Percentiles rank a stretch among this genome's conserved stretches.
phyloP scores from a whole-genome alignment of 73 alveolate species.

The Tetrahymena borealis region DNA sequence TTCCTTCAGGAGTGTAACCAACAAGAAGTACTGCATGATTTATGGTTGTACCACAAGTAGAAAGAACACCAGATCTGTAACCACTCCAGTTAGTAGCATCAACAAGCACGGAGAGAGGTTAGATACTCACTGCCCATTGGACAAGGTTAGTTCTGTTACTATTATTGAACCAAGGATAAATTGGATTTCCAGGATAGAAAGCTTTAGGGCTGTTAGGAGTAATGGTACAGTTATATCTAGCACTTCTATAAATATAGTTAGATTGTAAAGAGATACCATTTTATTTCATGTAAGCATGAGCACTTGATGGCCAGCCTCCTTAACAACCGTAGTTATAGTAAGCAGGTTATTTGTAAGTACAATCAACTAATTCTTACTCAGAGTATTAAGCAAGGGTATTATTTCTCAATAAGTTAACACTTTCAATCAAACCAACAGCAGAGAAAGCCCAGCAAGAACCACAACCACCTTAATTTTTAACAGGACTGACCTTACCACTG shows the following conservation, averaged over 20 bases:
- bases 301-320: constrained; percentile 45
- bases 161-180: background rate
- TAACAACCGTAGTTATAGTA: constrained; percentile 39
- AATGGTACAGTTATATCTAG: background rate
- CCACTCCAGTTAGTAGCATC: constrained; percentile 33
- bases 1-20: constrained; percentile 38
- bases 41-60: constrained; percentile 14
- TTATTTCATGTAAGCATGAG: constrained; percentile 6
- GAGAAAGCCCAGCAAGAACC: constrained; percentile 90
- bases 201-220: background rate
- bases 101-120: constrained; percentile 39
- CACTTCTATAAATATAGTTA: constrained; percentile 49
- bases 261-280: constrained; percentile 15
- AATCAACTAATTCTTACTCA: constrained; percentile 58
- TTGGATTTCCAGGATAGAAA: background rate
- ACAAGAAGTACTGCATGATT: constrained; percentile 60
- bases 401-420: background rate
- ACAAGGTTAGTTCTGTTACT: background rate
- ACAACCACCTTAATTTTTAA: constrained; percentile 73
- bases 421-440: constrained; percentile 55
- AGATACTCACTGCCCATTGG: background rate
- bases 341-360: constrained; percentile 3
- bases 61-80: constrained; percentile 17
- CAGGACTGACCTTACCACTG: constrained; percentile 26
- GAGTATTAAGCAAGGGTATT: constrained; percentile 6